phyloP scores from a whole-genome alignment of 192 early-diverging fungal genomes.

The Mortierella alpina region DNA sequence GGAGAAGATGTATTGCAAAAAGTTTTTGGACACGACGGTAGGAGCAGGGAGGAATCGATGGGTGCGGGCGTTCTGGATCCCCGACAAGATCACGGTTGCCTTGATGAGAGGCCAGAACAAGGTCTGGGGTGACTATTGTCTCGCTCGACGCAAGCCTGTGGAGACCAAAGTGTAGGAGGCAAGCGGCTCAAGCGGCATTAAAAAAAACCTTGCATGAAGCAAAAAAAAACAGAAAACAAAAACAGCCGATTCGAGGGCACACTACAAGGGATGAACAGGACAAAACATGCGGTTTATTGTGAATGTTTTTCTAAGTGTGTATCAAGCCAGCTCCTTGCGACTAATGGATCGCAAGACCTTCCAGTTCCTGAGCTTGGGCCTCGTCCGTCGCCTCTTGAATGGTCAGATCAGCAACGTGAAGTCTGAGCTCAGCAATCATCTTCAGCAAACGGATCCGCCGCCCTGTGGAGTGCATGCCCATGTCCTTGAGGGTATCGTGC shows the following conservation, averaged over 20 bases:
- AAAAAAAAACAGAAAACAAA: constrained; percentile 12
- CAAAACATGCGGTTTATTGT: not conserved
- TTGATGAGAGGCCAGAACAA: constrained; percentile 53
- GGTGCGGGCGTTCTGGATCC: constrained; percentile 68
- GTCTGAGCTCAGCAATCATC: constrained; percentile 44
- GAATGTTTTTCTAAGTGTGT: not conserved
- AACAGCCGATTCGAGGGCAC: not conserved
- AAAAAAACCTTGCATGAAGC: not conserved
- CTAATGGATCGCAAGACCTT: constrained; percentile 22
- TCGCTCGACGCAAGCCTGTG: constrained; percentile 46
- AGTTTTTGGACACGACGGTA: constrained; percentile 68
- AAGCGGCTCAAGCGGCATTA: not conserved
- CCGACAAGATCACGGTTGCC: constrained; percentile 43
- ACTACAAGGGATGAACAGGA: not conserved
- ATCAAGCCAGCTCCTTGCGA: no score
- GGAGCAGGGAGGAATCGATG: constrained; percentile 56
- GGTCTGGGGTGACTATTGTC: constrained; percentile 73
- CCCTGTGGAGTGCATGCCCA: constrained; percentile 83
- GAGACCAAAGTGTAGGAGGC: not conserved
- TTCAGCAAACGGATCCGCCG: constrained; percentile 78
- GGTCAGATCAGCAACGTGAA: constrained; percentile 35
- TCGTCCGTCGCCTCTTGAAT: constrained; percentile 38
- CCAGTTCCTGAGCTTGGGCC: constrained; percentile 10
- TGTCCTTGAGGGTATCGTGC: constrained; percentile 82
- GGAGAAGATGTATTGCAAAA: constrained; percentile 68